phyloP scores from a whole-genome alignment of 148 eudicot genomes.

The Talinum fruticosum region DNA sequence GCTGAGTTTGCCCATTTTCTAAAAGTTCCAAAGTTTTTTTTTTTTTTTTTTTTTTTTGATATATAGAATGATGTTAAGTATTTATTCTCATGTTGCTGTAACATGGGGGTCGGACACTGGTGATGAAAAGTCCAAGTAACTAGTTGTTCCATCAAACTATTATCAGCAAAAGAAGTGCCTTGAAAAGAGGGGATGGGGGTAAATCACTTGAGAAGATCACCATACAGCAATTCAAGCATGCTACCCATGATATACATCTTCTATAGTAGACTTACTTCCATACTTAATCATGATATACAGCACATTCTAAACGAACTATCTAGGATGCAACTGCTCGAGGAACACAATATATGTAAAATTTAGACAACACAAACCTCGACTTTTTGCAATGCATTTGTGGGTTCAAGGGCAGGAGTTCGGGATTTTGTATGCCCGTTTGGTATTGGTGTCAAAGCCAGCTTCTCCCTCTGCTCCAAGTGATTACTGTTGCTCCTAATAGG shows the following conservation, averaged over 20 bases:
- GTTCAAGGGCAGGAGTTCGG: constrained; percentile 62
- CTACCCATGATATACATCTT: no score
- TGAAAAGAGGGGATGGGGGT: no score
- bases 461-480: constrained; percentile 86
- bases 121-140: no score
- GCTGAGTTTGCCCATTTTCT: neutral
- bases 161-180: no score
- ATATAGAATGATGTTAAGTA: neutral
- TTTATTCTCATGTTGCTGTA: neutral
- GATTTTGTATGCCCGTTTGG: constrained; percentile 46
- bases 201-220: no score
- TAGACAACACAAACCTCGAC: constrained; percentile 62
- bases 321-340: neutral
- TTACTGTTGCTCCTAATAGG: constrained; percentile 52
- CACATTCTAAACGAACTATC: no score
- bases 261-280: no score
- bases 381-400: constrained; percentile 76
- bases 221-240: no score
- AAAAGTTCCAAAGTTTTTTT: neutral
- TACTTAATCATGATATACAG: no score
- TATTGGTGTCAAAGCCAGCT: constrained; percentile 54
- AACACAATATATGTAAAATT: neutral
- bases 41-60: no score
- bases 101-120: no score
- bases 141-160: no score